phyloP scores from a whole-genome alignment of 2,329 filamentous ascomycete genomes.

The Fusarium sp. region DNA sequence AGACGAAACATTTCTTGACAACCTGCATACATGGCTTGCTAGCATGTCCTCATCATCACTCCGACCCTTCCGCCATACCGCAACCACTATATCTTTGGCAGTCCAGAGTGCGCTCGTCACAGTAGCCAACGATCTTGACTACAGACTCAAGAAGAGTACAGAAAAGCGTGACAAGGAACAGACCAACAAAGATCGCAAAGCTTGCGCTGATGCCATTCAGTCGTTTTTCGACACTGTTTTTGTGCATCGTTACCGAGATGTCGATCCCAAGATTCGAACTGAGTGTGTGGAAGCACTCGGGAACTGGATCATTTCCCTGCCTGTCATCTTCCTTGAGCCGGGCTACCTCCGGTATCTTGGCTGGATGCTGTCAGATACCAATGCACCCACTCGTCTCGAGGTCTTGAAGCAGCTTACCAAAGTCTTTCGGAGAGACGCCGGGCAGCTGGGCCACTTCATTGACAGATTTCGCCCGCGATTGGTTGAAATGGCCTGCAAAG shows the following conservation, averaged over 20 bases:
- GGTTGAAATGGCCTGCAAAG: constrained; percentile 90
- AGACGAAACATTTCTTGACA: constrained; percentile 82
- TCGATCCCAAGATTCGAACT: constrained; percentile 87
- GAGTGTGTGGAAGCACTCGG: constrained; percentile 90
- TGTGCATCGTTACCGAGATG: constrained; percentile 93
- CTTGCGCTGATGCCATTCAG: constrained; percentile 76
- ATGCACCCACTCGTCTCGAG: constrained; percentile 79
- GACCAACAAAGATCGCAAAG: constrained; percentile 74
- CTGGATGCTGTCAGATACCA: constrained; percentile 90
- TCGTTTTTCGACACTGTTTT: constrained; percentile 94
- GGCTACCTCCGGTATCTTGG: constrained; percentile 92
- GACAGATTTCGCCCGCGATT: constrained; percentile 88
- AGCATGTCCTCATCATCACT: constrained; percentile 90
- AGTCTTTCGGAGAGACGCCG: constrained; percentile 83
- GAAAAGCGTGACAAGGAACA: constrained; percentile 77
- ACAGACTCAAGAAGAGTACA: constrained; percentile 80
- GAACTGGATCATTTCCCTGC: constrained; percentile 86
- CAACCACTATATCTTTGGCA: constrained; percentile 83
- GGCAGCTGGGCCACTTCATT: constrained; percentile 89
- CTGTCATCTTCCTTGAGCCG: constrained; percentile 89
- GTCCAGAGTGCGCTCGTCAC: constrained; percentile 82
- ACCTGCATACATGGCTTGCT: constrained; percentile 87
- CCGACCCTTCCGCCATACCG: constrained; percentile 92
- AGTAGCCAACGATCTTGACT: constrained; percentile 75
- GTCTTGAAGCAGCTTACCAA: constrained; percentile 84